Percentiles rank a stretch among this genome's conserved stretches.
These are phyloP conservation scores for Fusarium devonianum DNA, from an alignment of 2,329 filamentous ascomycete genomes.

Conservation along the genomic window DNA sequence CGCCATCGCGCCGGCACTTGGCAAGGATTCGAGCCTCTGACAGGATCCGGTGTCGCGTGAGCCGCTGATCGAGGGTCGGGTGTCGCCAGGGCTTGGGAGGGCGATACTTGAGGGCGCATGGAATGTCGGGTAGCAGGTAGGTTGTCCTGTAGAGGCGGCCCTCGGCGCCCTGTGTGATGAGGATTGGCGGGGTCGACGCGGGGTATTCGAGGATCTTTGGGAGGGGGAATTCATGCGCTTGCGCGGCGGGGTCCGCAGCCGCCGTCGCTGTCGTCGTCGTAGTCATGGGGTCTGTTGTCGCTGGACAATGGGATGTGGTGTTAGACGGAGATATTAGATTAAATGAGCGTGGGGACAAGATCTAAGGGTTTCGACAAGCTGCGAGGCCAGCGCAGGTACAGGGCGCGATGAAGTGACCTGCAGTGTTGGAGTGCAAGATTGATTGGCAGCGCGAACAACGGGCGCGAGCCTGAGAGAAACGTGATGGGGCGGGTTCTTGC, in stretches of 20 bases:
- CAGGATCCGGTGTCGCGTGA: slow-evolving; percentile 86
- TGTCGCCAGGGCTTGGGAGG: slow-evolving; percentile 93
- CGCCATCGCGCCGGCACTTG: slow-evolving; percentile 78
- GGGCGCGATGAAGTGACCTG: slow-evolving; percentile 35
- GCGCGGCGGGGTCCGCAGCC: slow-evolving; percentile 28
- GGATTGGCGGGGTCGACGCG: slow-evolving; percentile 64
- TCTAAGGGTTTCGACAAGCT: slow-evolving; percentile 30
- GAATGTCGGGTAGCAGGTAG: slow-evolving; percentile 72
- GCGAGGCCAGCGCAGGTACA: slow-evolving; percentile 37
- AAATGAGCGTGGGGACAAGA: slow-evolving; percentile 13
- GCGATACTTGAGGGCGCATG: slow-evolving; percentile 88
- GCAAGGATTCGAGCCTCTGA: slow-evolving; percentile 87
- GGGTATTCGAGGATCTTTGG: slow-evolving; percentile 71
- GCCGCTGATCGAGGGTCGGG: slow-evolving; percentile 82
- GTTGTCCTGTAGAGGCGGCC: slow-evolving; percentile 89
- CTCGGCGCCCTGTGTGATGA: slow-evolving; percentile 94
- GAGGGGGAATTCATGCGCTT: slow-evolving; percentile 56
- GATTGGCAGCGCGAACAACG: too few species aligned
- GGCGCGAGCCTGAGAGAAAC: slow-evolving; percentile 15
- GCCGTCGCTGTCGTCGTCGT: slow-evolving; percentile 21
- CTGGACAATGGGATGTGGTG: slow-evolving; percentile 12
- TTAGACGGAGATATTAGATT: slow-evolving; percentile 4
- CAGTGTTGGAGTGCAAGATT: slow-evolving; percentile 6
- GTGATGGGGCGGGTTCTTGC: slow-evolving; percentile 15
- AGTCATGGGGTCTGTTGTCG: slow-evolving; percentile 1